Evolutionary conservation across 768 basidiomycete genomes (phyloP).

Genomic region (Trametes gibbosa): DNA sequence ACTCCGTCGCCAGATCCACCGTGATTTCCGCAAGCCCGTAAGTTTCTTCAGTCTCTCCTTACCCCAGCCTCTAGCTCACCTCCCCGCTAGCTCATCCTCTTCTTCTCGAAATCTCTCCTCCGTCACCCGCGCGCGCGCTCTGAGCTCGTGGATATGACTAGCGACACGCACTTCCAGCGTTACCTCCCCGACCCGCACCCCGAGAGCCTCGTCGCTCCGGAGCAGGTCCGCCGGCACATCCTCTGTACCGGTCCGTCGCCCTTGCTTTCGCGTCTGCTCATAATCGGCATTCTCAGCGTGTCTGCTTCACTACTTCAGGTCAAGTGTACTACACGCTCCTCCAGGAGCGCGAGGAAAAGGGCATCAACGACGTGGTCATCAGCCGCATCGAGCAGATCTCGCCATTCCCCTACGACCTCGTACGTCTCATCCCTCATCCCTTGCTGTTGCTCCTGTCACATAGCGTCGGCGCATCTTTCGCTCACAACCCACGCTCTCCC

Average conservation of each 20-base stretch:
- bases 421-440: slow-evolving; percentile 35
- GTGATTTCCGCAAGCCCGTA: slow-evolving; percentile 97
- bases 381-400: slow-evolving; percentile 93
- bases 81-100: slow-evolving; percentile 71
- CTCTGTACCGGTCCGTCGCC: slow-evolving; percentile 66
- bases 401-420: slow-evolving; percentile 95
- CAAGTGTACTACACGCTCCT: slow-evolving; percentile 92
- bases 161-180: slow-evolving; percentile 87
- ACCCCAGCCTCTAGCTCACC: no score
- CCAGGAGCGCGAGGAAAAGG: slow-evolving; percentile 86
- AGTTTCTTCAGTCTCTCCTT: slow-evolving; percentile 29
- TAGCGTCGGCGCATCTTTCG: slow-evolving; percentile 2
- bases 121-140: slow-evolving; percentile 96
- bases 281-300: no score
- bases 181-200: slow-evolving; percentile 84
- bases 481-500: background rate
- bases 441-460: no score
- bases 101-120: slow-evolving; percentile 96
- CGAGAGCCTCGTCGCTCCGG: slow-evolving; percentile 71
- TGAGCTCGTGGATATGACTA: slow-evolving; percentile 80
- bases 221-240: slow-evolving; percentile 88
- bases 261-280: background rate
- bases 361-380: slow-evolving; percentile 91
- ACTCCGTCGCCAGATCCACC: slow-evolving; percentile 92
- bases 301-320: no score